Evolutionary conservation across 2,329 filamentous ascomycete genomes (phyloP).

Genomic region (Elsinoe ampelina): DNA sequence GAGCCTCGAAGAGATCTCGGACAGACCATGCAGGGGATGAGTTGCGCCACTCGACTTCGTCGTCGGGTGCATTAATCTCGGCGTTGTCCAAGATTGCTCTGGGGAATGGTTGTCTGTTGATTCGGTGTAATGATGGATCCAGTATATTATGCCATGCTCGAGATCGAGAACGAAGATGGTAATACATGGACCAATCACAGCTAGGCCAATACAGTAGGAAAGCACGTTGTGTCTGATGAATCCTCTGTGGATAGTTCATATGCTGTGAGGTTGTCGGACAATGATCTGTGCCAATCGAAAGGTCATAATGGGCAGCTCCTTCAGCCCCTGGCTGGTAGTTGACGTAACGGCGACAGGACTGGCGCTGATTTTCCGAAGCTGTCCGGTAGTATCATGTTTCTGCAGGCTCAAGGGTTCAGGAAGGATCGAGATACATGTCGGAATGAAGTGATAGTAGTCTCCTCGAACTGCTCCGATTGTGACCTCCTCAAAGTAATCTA

Average conservation of each 20-base stretch:
- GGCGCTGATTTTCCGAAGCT: too few relatives aligned
- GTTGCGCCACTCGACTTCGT: neutral
- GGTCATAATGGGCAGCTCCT: too few relatives aligned
- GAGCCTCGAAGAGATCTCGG: neutral
- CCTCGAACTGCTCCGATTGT: neutral
- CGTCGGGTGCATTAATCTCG: neutral
- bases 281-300: too few relatives aligned
- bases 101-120: neutral
- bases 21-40: neutral
- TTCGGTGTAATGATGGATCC: neutral
- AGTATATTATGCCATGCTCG: neutral
- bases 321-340: too few relatives aligned
- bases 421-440: neutral
- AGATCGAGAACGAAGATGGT: neutral
- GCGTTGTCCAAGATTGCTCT: neutral
- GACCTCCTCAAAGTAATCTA: slow-evolving; percentile 3
- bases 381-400: neutral
- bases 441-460: slow-evolving; percentile 4
- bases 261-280: too few relatives aligned
- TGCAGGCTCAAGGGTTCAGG: neutral
- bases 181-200: too few relatives aligned
- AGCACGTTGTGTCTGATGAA: too few relatives aligned
- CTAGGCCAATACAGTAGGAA: neutral
- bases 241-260: too few relatives aligned
- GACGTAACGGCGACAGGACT: too few relatives aligned